Conservation (phyloP, 2,329 filamentous ascomycete species). For the Phoma sp. region DNA sequence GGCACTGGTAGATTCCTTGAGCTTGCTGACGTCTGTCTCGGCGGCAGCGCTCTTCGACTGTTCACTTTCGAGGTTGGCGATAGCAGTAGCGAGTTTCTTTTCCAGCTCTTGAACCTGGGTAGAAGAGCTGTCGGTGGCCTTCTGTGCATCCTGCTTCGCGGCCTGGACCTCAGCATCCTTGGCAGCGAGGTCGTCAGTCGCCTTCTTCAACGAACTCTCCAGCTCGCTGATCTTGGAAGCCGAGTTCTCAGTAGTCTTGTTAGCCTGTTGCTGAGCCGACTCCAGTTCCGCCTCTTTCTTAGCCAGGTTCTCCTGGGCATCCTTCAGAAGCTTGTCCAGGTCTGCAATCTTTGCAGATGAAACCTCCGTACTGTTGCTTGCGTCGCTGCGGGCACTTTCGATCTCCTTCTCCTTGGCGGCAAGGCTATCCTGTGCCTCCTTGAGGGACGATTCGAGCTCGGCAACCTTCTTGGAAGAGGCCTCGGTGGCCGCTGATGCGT, state of each 20-base stretch:
- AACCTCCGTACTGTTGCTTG: slow-evolving; percentile 25
- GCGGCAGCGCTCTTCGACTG: slow-evolving; percentile 14
- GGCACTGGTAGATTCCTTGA: slow-evolving; percentile 19
- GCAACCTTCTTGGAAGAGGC: slow-evolving; percentile 24
- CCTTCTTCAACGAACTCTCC: slow-evolving; percentile 30
- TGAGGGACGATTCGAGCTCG: slow-evolving; percentile 35
- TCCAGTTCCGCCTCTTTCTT: slow-evolving; percentile 34
- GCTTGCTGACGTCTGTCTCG: slow-evolving; percentile 29
- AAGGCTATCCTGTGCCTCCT: slow-evolving; percentile 30
- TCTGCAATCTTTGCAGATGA: slow-evolving; percentile 33
- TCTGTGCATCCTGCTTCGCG: slow-evolving; percentile 24
- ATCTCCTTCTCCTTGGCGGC: slow-evolving; percentile 32
- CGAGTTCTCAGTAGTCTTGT: slow-evolving; percentile 27
- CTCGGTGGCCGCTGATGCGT: slow-evolving; percentile 20
- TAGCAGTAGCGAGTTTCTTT: slow-evolving; percentile 10
- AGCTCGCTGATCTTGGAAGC: slow-evolving; percentile 30
- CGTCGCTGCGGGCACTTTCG: slow-evolving; percentile 23
- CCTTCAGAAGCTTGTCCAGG: slow-evolving; percentile 29
- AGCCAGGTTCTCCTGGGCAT: slow-evolving; percentile 24
- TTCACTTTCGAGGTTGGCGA: slow-evolving; percentile 15
- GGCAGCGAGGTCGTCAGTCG: slow-evolving; percentile 28
- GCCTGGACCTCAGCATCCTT: slow-evolving; percentile 32
- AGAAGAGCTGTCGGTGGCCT: slow-evolving; percentile 20
- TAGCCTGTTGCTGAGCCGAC: slow-evolving; percentile 27
- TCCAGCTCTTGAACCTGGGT: slow-evolving; percentile 23